Conservation (phyloP, 495 filamentous ascomycete species). For the Tuber indicum region DNA sequence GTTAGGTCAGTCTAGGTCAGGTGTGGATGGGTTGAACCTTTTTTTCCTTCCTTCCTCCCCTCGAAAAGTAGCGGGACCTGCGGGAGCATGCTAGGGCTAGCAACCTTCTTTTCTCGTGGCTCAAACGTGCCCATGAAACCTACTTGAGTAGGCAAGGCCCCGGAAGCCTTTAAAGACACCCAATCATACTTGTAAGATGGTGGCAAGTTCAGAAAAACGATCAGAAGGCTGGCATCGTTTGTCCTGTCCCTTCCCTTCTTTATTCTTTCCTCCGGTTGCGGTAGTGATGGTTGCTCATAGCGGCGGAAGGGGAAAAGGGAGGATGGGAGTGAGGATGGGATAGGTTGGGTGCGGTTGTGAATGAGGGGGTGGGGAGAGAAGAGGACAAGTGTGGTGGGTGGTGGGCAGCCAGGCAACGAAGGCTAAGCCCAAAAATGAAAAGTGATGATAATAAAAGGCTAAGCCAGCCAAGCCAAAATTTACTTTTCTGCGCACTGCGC, state of each 20-base stretch:
- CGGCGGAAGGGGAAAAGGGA: not conserved
- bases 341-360: not conserved
- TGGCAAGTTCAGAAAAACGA: not conserved
- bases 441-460: not conserved
- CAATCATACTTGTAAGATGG: not conserved
- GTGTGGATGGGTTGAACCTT: not conserved
- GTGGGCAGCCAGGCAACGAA: not conserved
- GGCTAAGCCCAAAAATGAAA: not conserved
- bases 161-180: not conserved
- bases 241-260: not conserved
- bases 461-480: not conserved
- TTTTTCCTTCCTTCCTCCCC: not conserved
- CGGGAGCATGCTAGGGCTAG: not conserved
- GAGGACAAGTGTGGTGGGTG: not conserved
- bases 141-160: not conserved
- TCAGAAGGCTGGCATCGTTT: not conserved
- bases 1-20: not conserved
- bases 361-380: not conserved
- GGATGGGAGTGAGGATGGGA: not conserved
- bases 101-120: conserved; percentile 1
- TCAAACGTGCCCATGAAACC: conserved; percentile 4
- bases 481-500: not conserved
- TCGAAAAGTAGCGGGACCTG: not conserved
- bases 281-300: not conserved
- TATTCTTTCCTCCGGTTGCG: not conserved